Base-by-base conservation (phyloP, 1,284 basidiomycete species). In the Ganoderma multipileum region DNA sequence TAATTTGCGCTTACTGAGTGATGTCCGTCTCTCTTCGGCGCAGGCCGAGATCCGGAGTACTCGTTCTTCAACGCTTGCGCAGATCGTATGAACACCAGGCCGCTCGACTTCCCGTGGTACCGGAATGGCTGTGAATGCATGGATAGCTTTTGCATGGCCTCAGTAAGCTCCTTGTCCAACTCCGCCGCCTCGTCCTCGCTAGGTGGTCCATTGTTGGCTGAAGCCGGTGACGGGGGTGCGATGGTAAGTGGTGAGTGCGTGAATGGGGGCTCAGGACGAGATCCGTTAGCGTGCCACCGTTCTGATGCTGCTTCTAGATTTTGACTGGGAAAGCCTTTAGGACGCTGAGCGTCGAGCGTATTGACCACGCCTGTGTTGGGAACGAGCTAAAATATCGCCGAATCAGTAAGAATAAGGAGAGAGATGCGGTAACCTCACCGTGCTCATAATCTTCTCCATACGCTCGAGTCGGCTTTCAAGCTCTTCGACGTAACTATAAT, bases 401-500 rank as follows among this genome's bases (percentile, higher is more conserved):
- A n/a, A n/a, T n/a, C n/a, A n/a, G n/a, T n/a, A n/a, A n/a, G n/a
- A n/a, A n/a, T n/a, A n/a, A n/a, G n/a, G n/a, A n/a, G n/a, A n/a
- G n/a, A n/a, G 11, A 6, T 77, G n/a, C n/a, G n/a, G n/a, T 7
- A 26, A 2, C 78, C 85, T 65, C 72, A 89, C 89, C 79, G 86
- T 86, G 68, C 81, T 82, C 39, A 93, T 77, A 0, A 94, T 80
- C 55, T 79, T 83, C 79, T 94, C 91, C 86, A 94, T 88, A 73
- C 89, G 88, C 66, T 89, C 87, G 20, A 93, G 83, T 9, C 92
- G 84, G 47, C 82, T 85, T 78, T 94, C 92, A 5, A 94, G 81
- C 42, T 86, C 87, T 75, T 93, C 91, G 41, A 93, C 86, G 80
- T 92, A 91, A 60, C 88, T 90, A 70, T n/a, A 14, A 26, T 6